Evolutionary conservation across 202 grass and related monocot genomes (phyloP).

Genomic region (Bolboschoenoplectus hybrid): DNA sequence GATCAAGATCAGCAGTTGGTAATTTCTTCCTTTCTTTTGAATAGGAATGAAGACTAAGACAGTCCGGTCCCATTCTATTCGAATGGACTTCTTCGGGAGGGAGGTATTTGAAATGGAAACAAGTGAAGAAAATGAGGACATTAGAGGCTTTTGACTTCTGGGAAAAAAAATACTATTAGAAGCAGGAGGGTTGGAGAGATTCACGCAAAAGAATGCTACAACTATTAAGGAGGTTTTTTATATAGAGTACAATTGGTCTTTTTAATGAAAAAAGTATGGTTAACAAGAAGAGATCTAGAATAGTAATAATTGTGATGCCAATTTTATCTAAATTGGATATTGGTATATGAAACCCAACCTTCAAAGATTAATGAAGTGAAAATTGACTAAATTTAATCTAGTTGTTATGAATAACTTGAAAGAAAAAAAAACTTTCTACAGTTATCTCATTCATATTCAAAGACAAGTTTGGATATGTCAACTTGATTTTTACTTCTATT

Average conservation of each 20-base stretch:
- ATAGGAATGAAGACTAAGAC: not conserved
- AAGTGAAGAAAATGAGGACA: not conserved
- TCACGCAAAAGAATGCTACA: not conserved
- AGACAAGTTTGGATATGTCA: not conserved
- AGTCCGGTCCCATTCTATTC: not conserved
- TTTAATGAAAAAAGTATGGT: not conserved
- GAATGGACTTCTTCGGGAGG: not conserved
- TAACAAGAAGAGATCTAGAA: not conserved
- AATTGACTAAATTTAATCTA: not conserved
- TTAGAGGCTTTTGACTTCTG: not conserved
- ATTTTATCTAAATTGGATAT: conserved; percentile 12
- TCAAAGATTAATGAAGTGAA: conserved; percentile 15
- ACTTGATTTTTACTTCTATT: conserved; percentile 12
- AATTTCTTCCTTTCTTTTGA: not conserved
- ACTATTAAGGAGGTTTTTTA: not conserved
- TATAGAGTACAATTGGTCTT: not conserved
- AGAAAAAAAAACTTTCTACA: not conserved
- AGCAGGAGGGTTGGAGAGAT: not conserved
- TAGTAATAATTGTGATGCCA: not conserved
- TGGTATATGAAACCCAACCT: not conserved
- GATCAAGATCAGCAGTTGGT: not conserved
- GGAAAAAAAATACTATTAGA: not conserved
- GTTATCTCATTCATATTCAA: not conserved
- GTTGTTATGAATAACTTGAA: not conserved
- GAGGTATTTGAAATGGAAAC: not conserved